Base-by-base conservation (phyloP, 2,329 filamentous ascomycete genomes). In the Ophiostoma novo-ulmi region DNA sequence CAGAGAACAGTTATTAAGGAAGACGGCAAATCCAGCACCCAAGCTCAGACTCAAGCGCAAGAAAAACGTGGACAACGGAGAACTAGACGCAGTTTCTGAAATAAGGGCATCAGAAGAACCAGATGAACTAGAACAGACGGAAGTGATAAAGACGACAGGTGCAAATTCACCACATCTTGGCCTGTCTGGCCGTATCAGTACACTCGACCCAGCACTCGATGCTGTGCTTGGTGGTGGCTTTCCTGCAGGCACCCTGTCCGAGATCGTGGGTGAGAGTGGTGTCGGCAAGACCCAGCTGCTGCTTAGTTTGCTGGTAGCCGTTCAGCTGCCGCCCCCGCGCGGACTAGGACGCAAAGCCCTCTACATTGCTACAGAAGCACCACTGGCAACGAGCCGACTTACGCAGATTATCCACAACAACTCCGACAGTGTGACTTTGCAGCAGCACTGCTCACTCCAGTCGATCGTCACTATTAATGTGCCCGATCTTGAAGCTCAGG, bases 251-350 rank as follows among this genome's bases (percentile, higher is more conserved):
- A 90, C 91, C 79, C 83, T 99, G 76, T 93, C 92, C 8, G 95
- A 99, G 79, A 85, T 99, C 72, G 91, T 93, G 1, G 95, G 95
- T 71, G 95, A 98, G 82, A 97, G 93, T 74, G 95, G 94, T 75
- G 91, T 89, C 74, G 95, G 94, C 76, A 99, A 99, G 85, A 97
- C 95, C 1, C 95, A 99, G 79, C 88, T 97, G 76, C 89, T 98
- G 38, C 86, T 98, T 38, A 89, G 90, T 31, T 85, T 99, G 38
- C 88, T 97, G 64, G 88, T 98, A 44, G 86, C 94, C 41, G 89
- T 90, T 20, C 95, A 99, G 79, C 89, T 98, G 5, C 88, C 91
- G 1, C 81, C 88, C 0, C 91, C 92, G 0, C 83, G 84, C 61
- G 93, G 92, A 6, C 84, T 93, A 0, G 86, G 86, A 52, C 88